Percentiles rank a stretch among this genome's conserved stretches.
Evolutionary conservation across 352 stramenopile species (phyloP).

Genomic region (Pythium chondricola): DNA sequence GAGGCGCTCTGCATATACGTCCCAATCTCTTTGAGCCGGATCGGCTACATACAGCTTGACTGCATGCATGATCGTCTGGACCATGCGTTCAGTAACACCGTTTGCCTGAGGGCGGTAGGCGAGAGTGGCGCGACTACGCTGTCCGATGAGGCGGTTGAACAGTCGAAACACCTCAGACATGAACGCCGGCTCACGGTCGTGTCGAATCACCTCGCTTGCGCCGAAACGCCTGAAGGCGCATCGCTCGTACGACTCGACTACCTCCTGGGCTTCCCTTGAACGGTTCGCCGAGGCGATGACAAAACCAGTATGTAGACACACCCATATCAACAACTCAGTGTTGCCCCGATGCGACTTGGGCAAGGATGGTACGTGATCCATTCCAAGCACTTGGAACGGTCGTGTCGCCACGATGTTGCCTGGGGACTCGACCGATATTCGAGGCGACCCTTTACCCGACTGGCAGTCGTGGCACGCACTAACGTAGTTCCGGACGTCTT

Average conservation of each 20-base stretch:
- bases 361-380: conserved; percentile 26
- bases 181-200: conserved; percentile 16
- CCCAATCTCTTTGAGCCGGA: conserved; percentile 12
- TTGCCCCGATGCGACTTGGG: conserved; percentile 20
- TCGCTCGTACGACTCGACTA: conserved; percentile 20
- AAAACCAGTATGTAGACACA: conserved; percentile 16
- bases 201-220: conserved; percentile 8
- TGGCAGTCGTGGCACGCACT: conserved; percentile 14
- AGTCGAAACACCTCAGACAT: conserved; percentile 10
- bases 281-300: conserved; percentile 12
- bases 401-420: conserved; percentile 9
- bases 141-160: conserved; percentile 16
- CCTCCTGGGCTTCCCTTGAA: conserved; percentile 11
- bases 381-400: conserved; percentile 22
- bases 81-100: conserved; percentile 9
- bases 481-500: conserved; percentile 5
- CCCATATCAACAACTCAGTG: conserved; percentile 24
- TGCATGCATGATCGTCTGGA: conserved; percentile 17
- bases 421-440: neutral
- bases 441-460: conserved; percentile 8
- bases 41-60: conserved; percentile 16
- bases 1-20: conserved; percentile 13
- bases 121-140: conserved; percentile 6
- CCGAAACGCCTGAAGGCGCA: conserved; percentile 13
- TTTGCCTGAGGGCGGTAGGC: conserved; percentile 18